These are phyloP conservation scores for Pilatotrama ljubarskyi DNA, from an alignment of 768 basidiomycete species.

Conservation along the genomic window DNA sequence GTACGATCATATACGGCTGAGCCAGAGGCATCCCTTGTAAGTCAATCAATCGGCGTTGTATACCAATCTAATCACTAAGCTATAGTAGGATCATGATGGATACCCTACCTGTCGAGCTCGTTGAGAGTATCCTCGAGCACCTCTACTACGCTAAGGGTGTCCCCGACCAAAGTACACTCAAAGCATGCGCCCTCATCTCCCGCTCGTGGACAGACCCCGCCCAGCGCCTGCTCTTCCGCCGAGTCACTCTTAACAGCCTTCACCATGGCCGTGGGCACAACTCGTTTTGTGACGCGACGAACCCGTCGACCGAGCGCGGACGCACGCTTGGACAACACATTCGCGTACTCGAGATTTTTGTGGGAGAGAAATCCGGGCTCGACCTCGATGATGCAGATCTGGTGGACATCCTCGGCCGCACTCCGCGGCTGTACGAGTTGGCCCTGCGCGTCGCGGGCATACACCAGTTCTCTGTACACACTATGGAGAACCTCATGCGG, in stretches of 20 bases:
- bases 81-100: background rate
- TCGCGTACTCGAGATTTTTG: constrained; percentile 20
- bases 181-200: constrained; percentile 24
- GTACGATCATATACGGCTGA: too few relatives aligned
- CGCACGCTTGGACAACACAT: constrained; percentile 15
- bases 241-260: constrained; percentile 6
- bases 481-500: constrained; percentile 25
- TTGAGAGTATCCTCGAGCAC: constrained; percentile 20
- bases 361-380: constrained; percentile 1
- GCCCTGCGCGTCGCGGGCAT: constrained; percentile 27
- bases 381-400: constrained; percentile 12
- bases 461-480: constrained; percentile 31
- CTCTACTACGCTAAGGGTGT: constrained; percentile 21
- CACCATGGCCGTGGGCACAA: background rate
- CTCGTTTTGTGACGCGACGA: constrained; percentile 11
- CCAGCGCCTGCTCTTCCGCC: constrained; percentile 28
- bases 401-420: constrained; percentile 27
- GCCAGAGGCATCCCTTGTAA: background rate
- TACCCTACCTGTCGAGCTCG: constrained; percentile 23
- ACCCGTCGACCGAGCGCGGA: constrained; percentile 7
- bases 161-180: constrained; percentile 23
- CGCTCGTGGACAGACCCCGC: constrained; percentile 23
- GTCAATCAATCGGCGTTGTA: background rate
- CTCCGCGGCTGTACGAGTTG: constrained; percentile 39
- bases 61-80: background rate